phyloP scores from a whole-genome alignment of 768 basidiomycete species.

The Hebeloma cylindrosporum region DNA sequence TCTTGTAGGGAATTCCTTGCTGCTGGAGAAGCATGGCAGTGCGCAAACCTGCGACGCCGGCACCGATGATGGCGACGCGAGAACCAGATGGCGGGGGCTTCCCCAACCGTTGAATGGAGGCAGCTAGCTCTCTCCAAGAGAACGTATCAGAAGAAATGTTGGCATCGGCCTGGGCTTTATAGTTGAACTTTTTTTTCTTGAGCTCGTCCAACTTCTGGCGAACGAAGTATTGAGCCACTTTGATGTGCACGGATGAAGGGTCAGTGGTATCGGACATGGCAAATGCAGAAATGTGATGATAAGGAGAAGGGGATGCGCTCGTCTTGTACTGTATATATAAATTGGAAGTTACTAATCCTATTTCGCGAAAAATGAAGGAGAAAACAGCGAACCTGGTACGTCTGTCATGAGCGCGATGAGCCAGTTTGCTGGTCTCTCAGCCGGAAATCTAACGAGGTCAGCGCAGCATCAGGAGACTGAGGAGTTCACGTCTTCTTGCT shows the following conservation, averaged over 20 bases:
- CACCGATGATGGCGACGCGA: constrained; percentile 13
- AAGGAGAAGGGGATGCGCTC: too few species aligned
- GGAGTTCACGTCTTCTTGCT: too few species aligned
- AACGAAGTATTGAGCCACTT: constrained; percentile 14
- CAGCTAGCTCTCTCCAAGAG: constrained; percentile 1
- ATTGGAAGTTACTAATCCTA: too few species aligned
- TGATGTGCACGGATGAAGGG: constrained; percentile 5
- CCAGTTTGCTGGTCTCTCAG: too few species aligned
- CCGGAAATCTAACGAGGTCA: too few species aligned
- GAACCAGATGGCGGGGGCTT: constrained; percentile 8
- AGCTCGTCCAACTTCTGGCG: constrained; percentile 7
- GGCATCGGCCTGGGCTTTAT: not conserved
- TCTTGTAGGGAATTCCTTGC: constrained; percentile 24
- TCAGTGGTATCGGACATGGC: not conserved
- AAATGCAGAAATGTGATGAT: too few species aligned
- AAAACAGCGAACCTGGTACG: too few species aligned
- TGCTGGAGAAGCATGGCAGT: constrained; percentile 27
- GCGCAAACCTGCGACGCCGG: constrained; percentile 26
- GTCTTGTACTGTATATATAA: too few species aligned
- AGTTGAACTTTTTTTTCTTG: not conserved
- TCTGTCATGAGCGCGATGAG: too few species aligned
- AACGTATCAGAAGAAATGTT: not conserved
- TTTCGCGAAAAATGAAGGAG: too few species aligned
- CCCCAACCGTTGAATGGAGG: not conserved
- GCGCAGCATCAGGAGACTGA: too few species aligned